These are phyloP conservation scores for Wallacemonas sp. DNA, from an alignment of 208 protist species.

Conservation along the genomic window DNA sequence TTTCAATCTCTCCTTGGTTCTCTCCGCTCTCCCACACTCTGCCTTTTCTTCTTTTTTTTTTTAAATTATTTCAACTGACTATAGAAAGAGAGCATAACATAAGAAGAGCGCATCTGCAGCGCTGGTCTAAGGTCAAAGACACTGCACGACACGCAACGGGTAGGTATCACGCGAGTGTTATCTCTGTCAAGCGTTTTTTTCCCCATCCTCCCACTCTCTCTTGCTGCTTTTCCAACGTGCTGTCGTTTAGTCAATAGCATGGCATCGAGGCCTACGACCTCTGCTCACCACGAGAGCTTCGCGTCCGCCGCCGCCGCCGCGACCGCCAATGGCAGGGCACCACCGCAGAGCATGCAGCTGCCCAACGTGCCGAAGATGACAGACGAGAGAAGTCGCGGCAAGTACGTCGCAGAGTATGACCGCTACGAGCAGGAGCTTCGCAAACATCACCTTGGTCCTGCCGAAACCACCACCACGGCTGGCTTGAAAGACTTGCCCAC, in stretches of 20 bases:
- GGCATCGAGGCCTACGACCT: background rate
- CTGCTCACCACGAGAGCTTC: conserved; percentile 6
- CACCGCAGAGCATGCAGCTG: conserved; percentile 46
- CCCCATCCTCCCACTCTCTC: no score
- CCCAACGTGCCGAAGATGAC: conserved; percentile 86
- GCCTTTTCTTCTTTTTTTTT: background rate
- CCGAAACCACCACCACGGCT: conserved; percentile 68
- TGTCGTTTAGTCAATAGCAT: background rate
- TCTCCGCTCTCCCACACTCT: background rate
- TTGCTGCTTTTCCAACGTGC: no score
- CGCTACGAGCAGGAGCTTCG: conserved; percentile 87
- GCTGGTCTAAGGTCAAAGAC: no score
- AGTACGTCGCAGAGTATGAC: conserved; percentile 87
- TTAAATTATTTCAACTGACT: background rate
- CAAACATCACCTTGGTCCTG: conserved; percentile 78
- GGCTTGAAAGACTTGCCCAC: conserved; percentile 56
- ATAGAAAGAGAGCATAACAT: background rate
- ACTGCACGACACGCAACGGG: no score
- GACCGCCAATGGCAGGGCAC: conserved; percentile 22
- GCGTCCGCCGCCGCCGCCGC: background rate
- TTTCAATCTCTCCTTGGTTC: background rate
- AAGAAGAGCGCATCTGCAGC: no score
- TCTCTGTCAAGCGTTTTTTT: no score
- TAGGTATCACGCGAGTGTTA: no score
- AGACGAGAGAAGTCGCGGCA: conserved; percentile 72